These are phyloP conservation scores for Fistulifera pelliculosa DNA, from an alignment of 108 stramenopile genomes.

Conservation along the genomic window DNA sequence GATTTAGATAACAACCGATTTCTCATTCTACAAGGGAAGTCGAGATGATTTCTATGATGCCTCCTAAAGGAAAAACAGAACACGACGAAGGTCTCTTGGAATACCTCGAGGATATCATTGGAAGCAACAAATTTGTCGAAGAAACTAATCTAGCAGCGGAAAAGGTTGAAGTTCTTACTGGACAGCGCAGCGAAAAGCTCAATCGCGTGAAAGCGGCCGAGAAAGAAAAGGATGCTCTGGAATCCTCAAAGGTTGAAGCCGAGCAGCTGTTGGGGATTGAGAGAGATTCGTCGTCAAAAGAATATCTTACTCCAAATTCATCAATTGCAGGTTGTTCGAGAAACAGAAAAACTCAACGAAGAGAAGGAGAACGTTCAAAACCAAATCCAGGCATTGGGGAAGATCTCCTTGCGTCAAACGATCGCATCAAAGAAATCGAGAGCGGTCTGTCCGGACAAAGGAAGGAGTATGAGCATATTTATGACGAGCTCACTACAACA, in stretches of 20 bases:
- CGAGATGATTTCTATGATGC: constrained; percentile 99
- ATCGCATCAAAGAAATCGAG: constrained; percentile 59
- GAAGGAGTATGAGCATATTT: constrained; percentile 52
- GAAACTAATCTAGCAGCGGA: constrained; percentile 77
- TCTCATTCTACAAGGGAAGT: constrained; percentile 98
- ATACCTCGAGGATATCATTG: constrained; percentile 99
- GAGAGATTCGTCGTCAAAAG: constrained; percentile 79
- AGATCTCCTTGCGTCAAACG: constrained; percentile 32
- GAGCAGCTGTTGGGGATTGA: constrained; percentile 78
- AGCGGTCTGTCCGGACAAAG: constrained; percentile 36
- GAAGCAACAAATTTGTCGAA: constrained; percentile 87
- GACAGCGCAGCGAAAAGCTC: constrained; percentile 81
- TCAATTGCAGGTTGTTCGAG: constrained; percentile 32
- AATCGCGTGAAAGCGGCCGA: constrained; percentile 95
- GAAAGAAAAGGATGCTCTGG: constrained; percentile 87
- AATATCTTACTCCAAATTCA: constrained; percentile 83
- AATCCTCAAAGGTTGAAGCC: constrained; percentile 87
- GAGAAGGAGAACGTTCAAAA: constrained; percentile 29
- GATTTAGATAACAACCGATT: constrained; percentile 99
- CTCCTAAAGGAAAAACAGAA: constrained; percentile 92
- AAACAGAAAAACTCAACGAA: constrained; percentile 19
- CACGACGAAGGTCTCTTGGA: constrained; percentile 97
- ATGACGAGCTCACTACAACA: constrained; percentile 48
- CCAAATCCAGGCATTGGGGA: constrained; percentile 35
- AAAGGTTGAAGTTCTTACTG: constrained; percentile 75